phyloP scores from a whole-genome alignment of 495 filamentous ascomycete species.

The Hyaloscypha variabilis region DNA sequence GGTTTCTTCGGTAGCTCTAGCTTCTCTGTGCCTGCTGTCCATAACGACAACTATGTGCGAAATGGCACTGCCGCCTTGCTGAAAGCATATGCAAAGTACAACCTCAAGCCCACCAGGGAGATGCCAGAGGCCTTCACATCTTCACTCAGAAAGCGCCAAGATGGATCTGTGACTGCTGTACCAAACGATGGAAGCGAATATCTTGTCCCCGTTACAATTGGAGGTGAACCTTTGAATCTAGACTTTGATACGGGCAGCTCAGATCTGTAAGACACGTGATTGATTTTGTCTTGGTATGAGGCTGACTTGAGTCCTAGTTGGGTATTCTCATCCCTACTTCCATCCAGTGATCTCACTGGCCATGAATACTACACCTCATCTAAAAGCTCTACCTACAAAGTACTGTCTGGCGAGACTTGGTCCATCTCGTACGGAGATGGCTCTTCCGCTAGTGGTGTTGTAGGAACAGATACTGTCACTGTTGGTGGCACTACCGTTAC shows the following conservation, averaged over 20 bases:
- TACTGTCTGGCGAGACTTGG: slow-evolving; percentile 56
- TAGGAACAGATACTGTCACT: slow-evolving; percentile 73
- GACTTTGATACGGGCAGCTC: slow-evolving; percentile 86
- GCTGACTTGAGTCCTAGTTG: slow-evolving; percentile 51
- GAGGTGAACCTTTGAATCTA: slow-evolving; percentile 72
- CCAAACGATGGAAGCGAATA: slow-evolving; percentile 69
- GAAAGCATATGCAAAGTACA: slow-evolving; percentile 32
- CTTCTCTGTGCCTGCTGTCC: slow-evolving; percentile 27
- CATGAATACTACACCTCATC: slow-evolving; percentile 66
- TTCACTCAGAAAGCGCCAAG: slow-evolving; percentile 27
- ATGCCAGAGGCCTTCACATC: slow-evolving; percentile 15
- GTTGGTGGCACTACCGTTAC: slow-evolving; percentile 72
- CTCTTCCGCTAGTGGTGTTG: slow-evolving; percentile 63
- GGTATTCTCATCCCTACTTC: slow-evolving; percentile 72
- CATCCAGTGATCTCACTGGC: slow-evolving; percentile 36
- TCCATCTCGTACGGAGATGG: slow-evolving; percentile 74
- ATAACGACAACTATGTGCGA: slow-evolving; percentile 25
- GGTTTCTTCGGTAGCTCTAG: too few relatives aligned
- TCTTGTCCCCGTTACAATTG: slow-evolving; percentile 70
- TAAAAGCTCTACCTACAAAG: slow-evolving; percentile 56
- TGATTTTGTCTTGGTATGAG: too few relatives aligned
- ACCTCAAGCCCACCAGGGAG: slow-evolving; percentile 23
- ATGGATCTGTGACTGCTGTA: slow-evolving; percentile 61
- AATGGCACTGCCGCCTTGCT: slow-evolving; percentile 34
- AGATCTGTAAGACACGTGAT: slow-evolving; percentile 68